phyloP scores from a whole-genome alignment of 2,329 filamentous ascomycete species.

The Diplocarpon rosae region DNA sequence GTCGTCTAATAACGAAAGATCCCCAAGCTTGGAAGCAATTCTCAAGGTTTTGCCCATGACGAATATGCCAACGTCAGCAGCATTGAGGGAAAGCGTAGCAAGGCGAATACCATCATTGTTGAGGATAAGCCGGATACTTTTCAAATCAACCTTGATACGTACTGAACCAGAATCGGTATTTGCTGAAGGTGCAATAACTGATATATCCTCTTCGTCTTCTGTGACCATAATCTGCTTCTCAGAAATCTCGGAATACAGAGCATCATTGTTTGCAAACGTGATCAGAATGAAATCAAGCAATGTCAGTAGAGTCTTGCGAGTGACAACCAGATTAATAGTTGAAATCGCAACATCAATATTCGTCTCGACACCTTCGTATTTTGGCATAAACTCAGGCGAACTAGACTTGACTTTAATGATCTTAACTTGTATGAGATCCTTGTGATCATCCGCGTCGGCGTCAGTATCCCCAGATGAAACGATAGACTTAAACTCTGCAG shows the following conservation, averaged over 20 bases:
- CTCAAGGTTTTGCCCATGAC: constrained; percentile 78
- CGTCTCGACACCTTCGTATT: constrained; percentile 87
- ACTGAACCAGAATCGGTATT: constrained; percentile 39
- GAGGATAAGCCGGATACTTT: constrained; percentile 84
- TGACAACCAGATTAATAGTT: constrained; percentile 93
- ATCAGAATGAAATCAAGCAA: constrained; percentile 87
- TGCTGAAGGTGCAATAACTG: constrained; percentile 1
- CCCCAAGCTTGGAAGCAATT: constrained; percentile 75
- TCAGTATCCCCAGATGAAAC: constrained; percentile 70
- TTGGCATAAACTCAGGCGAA: constrained; percentile 85
- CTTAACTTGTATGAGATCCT: constrained; percentile 76
- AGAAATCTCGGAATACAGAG: constrained; percentile 30
- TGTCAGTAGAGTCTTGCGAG: constrained; percentile 81
- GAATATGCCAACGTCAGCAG: constrained; percentile 85
- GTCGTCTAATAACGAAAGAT: constrained; percentile 83
- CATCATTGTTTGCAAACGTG: constrained; percentile 65
- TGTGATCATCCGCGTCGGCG: constrained; percentile 70
- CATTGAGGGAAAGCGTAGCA: constrained; percentile 84
- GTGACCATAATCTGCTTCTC: constrained; percentile 27
- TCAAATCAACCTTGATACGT: constrained; percentile 84
- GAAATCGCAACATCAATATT: constrained; percentile 87
- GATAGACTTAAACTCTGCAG: constrained; percentile 90
- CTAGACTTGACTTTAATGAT: constrained; percentile 81
- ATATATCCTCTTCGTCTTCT: constrained; percentile 29
- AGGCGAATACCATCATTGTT: constrained; percentile 97